These are phyloP conservation scores for Backusella macrospora DNA, from an alignment of 192 early-diverging fungal species.

Conservation along the genomic window DNA sequence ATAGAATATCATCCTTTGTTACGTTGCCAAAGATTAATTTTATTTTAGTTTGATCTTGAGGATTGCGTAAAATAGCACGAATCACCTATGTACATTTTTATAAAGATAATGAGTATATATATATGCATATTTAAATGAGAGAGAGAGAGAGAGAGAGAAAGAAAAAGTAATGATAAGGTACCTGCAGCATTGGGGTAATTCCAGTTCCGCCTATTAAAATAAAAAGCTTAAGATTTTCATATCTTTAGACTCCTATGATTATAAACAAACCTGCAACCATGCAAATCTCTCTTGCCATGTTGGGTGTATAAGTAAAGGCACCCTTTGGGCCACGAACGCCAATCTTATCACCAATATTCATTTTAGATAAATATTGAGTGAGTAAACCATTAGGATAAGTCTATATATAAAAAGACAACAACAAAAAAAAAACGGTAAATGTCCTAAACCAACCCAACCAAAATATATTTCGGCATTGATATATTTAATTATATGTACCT, in stretches of 20 bases:
- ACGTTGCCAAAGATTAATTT: conserved; percentile 74
- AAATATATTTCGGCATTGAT: neutral
- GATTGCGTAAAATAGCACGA: conserved; percentile 62
- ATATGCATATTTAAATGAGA: neutral
- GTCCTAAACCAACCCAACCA: neutral
- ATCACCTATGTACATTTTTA: conserved; percentile 53
- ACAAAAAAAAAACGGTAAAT: neutral
- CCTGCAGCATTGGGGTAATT: conserved; percentile 67
- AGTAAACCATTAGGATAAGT: conserved; percentile 59
- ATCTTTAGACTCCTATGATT: neutral
- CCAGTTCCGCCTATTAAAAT: conserved; percentile 63
- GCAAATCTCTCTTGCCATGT: conserved; percentile 62
- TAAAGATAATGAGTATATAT: no score
- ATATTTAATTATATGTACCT: conserved; percentile 35
- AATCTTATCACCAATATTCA: conserved; percentile 70
- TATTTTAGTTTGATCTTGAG: conserved; percentile 64
- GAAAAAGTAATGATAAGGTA: neutral
- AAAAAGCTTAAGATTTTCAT: neutral
- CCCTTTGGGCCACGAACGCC: conserved; percentile 72
- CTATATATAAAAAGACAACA: conserved; percentile 11
- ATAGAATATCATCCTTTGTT: conserved; percentile 66
- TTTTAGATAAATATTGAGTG: conserved; percentile 50
- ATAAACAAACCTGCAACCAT: conserved; percentile 60
- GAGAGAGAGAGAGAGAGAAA: neutral
- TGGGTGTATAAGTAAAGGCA: conserved; percentile 63